phyloP scores from a whole-genome alignment of 2,329 filamentous ascomycete species.

The Hymenoscyphus occultus region DNA sequence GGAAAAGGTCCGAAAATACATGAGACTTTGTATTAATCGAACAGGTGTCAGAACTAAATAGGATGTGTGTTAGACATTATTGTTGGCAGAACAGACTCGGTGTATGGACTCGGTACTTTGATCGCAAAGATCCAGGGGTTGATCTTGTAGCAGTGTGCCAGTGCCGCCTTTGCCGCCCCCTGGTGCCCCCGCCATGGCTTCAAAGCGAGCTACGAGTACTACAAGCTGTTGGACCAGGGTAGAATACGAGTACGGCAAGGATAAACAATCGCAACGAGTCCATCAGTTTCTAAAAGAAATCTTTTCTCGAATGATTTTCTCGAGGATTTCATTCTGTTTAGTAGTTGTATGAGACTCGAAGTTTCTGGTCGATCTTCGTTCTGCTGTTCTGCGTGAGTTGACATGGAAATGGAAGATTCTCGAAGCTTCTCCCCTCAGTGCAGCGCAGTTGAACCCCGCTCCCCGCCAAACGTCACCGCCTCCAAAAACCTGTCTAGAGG shows the following conservation, averaged over 20 bases:
- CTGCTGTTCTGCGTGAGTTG: background rate
- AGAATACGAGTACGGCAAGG: background rate
- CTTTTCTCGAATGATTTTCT: background rate
- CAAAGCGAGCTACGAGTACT: background rate
- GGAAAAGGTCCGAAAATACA: background rate
- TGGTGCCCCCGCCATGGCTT: background rate
- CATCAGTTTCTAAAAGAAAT: background rate
- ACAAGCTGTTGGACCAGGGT: background rate
- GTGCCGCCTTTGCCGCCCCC: background rate
- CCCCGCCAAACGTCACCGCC: conserved; percentile 3
- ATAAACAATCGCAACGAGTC: background rate
- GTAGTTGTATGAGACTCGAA: background rate
- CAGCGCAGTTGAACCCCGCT: background rate
- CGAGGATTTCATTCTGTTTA: background rate
- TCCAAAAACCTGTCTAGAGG: background rate
- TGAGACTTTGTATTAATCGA: background rate
- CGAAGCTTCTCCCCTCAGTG: background rate
- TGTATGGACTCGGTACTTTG: background rate
- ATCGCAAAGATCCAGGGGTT: background rate
- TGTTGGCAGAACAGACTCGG: background rate
- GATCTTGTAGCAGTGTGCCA: background rate
- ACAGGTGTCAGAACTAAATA: too few species aligned
- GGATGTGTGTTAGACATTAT: background rate
- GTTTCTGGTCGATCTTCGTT: background rate
- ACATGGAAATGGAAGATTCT: background rate